Evolutionary conservation across 176 grass and related monocot species (phyloP).

Genomic region (Aechmea fasciata): DNA sequence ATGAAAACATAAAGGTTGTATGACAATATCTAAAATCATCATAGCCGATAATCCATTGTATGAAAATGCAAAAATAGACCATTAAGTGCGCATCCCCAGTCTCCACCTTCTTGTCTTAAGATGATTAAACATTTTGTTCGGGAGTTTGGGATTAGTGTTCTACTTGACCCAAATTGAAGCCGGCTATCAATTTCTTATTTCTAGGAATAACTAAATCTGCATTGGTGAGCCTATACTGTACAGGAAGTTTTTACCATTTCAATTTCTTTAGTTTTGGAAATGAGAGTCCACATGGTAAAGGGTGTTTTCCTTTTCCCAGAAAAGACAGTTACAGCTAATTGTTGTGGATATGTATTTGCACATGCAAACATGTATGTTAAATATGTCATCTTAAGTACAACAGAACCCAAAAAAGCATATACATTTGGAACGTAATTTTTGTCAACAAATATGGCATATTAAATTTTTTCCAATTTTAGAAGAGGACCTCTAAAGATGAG

Average conservation of each 20-base stretch:
- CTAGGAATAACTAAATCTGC: neutral
- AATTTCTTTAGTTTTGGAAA: neutral
- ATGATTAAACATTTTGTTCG: neutral
- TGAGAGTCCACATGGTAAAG: neutral
- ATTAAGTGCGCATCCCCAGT: too few relatives aligned
- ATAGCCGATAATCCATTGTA: too few relatives aligned
- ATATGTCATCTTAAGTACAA: neutral
- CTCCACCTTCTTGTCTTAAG: neutral
- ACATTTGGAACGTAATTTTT: neutral
- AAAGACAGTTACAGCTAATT: neutral
- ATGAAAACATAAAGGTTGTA: too few relatives aligned
- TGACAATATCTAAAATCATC: too few relatives aligned
- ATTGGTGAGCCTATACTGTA: neutral
- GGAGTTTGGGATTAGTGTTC: neutral
- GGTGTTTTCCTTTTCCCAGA: neutral
- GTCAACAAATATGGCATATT: neutral
- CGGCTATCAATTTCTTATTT: neutral
- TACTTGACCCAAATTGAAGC: neutral
- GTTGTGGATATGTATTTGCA: neutral
- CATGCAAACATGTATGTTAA: neutral
- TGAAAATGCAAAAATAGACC: too few relatives aligned
- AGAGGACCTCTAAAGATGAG: constrained; percentile 72
- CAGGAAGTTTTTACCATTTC: neutral
- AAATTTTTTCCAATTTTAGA: neutral
- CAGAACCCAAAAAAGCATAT: neutral